Evolutionary conservation across 805 yeast genomes (phyloP).

Genomic region (Candida palmyrensis): DNA sequence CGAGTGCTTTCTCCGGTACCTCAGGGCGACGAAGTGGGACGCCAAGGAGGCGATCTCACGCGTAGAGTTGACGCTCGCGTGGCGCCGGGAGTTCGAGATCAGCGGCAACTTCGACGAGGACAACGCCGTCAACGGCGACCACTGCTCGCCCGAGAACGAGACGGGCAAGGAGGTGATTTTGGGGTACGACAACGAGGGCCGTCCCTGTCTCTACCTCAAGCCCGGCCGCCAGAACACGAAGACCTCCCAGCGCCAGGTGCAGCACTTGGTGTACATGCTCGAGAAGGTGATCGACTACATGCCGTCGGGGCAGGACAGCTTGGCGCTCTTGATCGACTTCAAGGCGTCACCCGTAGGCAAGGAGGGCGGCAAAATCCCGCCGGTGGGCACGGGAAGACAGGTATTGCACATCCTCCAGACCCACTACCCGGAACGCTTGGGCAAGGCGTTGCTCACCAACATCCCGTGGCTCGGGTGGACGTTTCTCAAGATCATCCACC

Average conservation of each 20-base stretch:
- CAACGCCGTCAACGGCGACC: conserved; percentile 47
- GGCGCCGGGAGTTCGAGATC: conserved; percentile 91
- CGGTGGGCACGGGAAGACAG: conserved; percentile 82
- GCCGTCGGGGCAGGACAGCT: conserved; percentile 95
- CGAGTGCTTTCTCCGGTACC: conserved; percentile 85
- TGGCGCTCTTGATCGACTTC: conserved; percentile 89
- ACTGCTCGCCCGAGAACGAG: conserved; percentile 65
- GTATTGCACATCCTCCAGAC: conserved; percentile 91
- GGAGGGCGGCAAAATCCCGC: conserved; percentile 72
- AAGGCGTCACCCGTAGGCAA: conserved; percentile 67
- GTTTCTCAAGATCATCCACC: conserved; percentile 83
- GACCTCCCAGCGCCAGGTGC: conserved; percentile 87
- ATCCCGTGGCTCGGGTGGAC: conserved; percentile 95
- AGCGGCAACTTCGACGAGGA: conserved; percentile 40
- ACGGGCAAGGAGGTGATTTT: conserved; percentile 90
- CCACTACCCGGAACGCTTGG: conserved; percentile 96
- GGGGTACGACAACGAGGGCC: conserved; percentile 83
- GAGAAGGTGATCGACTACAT: conserved; percentile 90
- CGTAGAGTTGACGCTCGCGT: conserved; percentile 70
- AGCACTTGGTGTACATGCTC: conserved; percentile 87
- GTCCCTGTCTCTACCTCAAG: conserved; percentile 90
- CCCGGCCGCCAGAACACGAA: conserved; percentile 97
- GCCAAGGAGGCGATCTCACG: conserved; percentile 66
- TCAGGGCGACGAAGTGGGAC: conserved; percentile 93
- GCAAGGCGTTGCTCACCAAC: conserved; percentile 85